Evolutionary conservation across 352 stramenopile species (phyloP).

Genomic region (Saprolegnia diclina): DNA sequence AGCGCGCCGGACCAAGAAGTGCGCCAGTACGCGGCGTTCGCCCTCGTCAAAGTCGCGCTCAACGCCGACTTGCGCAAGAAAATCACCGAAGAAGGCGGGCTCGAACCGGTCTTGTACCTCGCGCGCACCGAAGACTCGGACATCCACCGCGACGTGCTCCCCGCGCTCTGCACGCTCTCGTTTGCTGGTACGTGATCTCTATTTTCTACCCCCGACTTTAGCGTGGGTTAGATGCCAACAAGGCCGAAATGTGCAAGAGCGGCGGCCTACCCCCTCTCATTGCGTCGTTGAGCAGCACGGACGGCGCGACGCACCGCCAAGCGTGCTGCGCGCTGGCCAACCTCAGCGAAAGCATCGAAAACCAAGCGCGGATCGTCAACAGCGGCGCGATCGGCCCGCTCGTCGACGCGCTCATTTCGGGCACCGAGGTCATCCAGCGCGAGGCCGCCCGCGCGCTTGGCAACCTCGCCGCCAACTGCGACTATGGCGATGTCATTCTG

Average conservation of each 20-base stretch:
- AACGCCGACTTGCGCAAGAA: slow-evolving; percentile 92
- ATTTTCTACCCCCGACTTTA: no score
- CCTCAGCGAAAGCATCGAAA: slow-evolving; percentile 90
- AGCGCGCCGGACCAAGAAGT: slow-evolving; percentile 92
- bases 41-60: slow-evolving; percentile 91
- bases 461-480: slow-evolving; percentile 93
- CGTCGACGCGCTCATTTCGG: slow-evolving; percentile 71
- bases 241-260: slow-evolving; percentile 91
- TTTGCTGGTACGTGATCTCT: slow-evolving; percentile 47
- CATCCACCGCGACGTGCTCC: slow-evolving; percentile 89
- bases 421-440: slow-evolving; percentile 78
- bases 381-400: slow-evolving; percentile 83
- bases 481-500: slow-evolving; percentile 91
- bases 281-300: slow-evolving; percentile 54
- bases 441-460: slow-evolving; percentile 91
- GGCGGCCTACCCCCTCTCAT: slow-evolving; percentile 89
- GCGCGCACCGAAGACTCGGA: slow-evolving; percentile 87
- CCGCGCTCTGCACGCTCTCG: slow-evolving; percentile 88
- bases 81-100: slow-evolving; percentile 92
- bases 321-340: slow-evolving; percentile 94
- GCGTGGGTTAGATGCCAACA: slow-evolving; percentile 76
- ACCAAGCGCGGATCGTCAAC: slow-evolving; percentile 88
- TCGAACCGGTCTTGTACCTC: slow-evolving; percentile 95
- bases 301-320: slow-evolving; percentile 83
- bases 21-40: slow-evolving; percentile 93